Evolutionary conservation across 1,139 yeast species (phyloP), one percentile per base, ranked within the genome.

Genomic region (Yamadazyma diddensiae): DNA sequence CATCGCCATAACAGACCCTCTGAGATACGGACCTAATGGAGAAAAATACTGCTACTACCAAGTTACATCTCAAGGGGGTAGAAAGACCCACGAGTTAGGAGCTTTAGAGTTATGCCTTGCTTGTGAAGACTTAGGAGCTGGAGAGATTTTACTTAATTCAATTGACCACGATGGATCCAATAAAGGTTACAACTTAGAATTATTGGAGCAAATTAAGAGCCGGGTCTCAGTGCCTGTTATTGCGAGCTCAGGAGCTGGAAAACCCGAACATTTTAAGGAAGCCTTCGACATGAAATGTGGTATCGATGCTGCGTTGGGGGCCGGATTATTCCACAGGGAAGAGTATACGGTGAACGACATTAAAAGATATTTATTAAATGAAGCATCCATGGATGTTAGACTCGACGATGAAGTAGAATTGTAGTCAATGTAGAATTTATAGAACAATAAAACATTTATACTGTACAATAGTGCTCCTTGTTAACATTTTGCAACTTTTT

Each of bases 241-340:
- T 57, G 97, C 98, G 0, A 87, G 97, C 14, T 82, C 94, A 38
- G 98, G 98, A 30, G 98, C 98, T 5, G 98, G 98, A 28, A 77
- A 67, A 24, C 98, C 98, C 2, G 73, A 68, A 36, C 97, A 92
- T 61, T 92, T 92, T 56, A 77, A 76, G 43, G 87, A 90, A 45
- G 98, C 87, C 1, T 92, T 92, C 53, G 70, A 69, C 31, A 47
- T 65, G 55, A 70, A 79, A 28, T 87, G 97, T 18, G 72, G 77
- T 3, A 82, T 92, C 2, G 98, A 92, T 61, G 98, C 98, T 29
- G 97, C 98, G 9, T 70, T 92, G 34, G 98, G 98, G 19, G 98
- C 98, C 3, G 98, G 98, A 28, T 82, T 92, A 79, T 92, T 92
- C 67, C 98, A 92, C 65, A 73, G 97, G 52, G 92, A 84, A 17